Percentiles rank a stretch among this genome's conserved stretches.
phyloP scores from a whole-genome alignment of 352 stramenopile species.

The Globisporangium spinosum region DNA sequence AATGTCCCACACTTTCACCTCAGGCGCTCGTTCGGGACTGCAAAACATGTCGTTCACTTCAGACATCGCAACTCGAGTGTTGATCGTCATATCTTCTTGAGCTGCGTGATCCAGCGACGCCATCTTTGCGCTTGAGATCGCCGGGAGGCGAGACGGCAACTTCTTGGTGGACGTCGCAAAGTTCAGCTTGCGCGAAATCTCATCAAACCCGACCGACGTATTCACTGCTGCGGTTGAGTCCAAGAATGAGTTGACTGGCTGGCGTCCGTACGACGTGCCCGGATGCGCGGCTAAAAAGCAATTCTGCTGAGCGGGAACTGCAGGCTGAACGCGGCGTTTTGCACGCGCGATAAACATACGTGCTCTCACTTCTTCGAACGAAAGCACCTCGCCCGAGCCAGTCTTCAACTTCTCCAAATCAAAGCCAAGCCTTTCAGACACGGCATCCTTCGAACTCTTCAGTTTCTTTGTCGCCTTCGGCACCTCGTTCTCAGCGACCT shows the following conservation, averaged over 20 bases:
- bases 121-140: slow-evolving; percentile 15
- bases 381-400: slow-evolving; percentile 43
- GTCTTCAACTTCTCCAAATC: slow-evolving; percentile 40
- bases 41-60: slow-evolving; percentile 88
- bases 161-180: slow-evolving; percentile 23
- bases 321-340: slow-evolving; percentile 1
- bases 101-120: slow-evolving; percentile 30
- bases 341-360: slow-evolving; percentile 21
- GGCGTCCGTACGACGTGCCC: not conserved
- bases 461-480: slow-evolving; percentile 16
- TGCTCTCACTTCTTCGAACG: slow-evolving; percentile 81
- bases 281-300: slow-evolving; percentile 19
- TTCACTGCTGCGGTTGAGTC: slow-evolving; percentile 11
- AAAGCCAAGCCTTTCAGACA: slow-evolving; percentile 37
- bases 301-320: slow-evolving; percentile 20
- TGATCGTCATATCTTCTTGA: slow-evolving; percentile 88
- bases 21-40: slow-evolving; percentile 51
- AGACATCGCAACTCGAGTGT: slow-evolving; percentile 76
- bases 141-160: slow-evolving; percentile 10
- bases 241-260: slow-evolving; percentile 21
- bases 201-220: slow-evolving; percentile 15
- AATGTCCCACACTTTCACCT: slow-evolving; percentile 38
- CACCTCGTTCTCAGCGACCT: not conserved
- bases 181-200: slow-evolving; percentile 22
- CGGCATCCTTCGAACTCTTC: slow-evolving; percentile 19